A percentile compares a stretch with the other conserved stretches of the same genome.
Conservation (phyloP, 139 green algal species). For the Haematococcus sp. region DNA sequence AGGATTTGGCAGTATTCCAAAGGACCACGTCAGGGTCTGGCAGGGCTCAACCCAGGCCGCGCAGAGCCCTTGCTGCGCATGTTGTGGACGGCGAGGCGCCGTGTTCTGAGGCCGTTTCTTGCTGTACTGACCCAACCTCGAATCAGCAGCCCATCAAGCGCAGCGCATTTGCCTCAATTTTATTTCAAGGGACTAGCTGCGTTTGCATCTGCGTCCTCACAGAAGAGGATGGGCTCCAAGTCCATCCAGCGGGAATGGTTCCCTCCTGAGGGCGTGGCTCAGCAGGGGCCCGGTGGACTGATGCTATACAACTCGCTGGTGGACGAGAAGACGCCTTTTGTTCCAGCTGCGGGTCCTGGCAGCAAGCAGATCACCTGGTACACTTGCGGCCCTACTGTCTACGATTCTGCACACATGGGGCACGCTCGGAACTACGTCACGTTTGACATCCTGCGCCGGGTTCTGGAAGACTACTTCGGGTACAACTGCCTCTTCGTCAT, state of each 20-base stretch:
- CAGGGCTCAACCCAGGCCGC: too few species aligned
- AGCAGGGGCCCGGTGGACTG: slow-evolving; percentile 18
- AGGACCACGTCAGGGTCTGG: too few species aligned
- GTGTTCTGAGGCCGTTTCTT: too few species aligned
- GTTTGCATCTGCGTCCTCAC: too few species aligned
- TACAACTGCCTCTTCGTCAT: slow-evolving; percentile 92
- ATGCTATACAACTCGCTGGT: slow-evolving; percentile 83
- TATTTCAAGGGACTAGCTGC: too few species aligned
- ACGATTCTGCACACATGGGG: slow-evolving; percentile 93
- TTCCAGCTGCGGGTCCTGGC: slow-evolving; percentile 58
- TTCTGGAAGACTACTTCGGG: slow-evolving; percentile 97
- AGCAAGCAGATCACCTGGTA: slow-evolving; percentile 87
- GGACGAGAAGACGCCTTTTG: slow-evolving; percentile 84
- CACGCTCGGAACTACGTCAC: slow-evolving; percentile 97
- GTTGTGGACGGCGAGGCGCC: too few species aligned
- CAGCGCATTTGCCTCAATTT: too few species aligned
- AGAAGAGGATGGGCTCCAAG: too few species aligned
- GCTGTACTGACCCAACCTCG: too few species aligned
- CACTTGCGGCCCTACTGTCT: slow-evolving; percentile 96
- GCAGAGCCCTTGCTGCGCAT: too few species aligned
- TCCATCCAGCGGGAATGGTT: slow-evolving; percentile 29
- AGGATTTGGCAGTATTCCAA: not conserved
- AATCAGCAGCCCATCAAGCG: too few species aligned
- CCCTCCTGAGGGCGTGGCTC: slow-evolving; percentile 14
- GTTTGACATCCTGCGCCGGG: slow-evolving; percentile 94